These are phyloP conservation scores for Conticribra weissflogii DNA, from an alignment of 108 stramenopile species.

Conservation along the genomic window DNA sequence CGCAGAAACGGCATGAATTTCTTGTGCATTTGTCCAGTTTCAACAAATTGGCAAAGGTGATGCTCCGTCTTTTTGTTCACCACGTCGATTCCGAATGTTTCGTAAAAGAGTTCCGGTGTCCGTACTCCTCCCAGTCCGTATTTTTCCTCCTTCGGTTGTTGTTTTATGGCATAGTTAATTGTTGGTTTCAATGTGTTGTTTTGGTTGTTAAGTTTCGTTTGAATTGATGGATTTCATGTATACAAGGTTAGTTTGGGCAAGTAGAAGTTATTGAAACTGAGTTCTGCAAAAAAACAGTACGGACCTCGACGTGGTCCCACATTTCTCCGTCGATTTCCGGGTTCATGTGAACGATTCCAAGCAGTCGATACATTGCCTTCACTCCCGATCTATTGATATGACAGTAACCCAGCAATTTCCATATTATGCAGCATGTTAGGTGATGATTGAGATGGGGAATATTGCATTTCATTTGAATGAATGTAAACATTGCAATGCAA, in stretches of 20 bases:
- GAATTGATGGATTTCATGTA: no score
- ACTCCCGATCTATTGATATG: slow-evolving; percentile 48
- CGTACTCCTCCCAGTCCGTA: slow-evolving; percentile 88
- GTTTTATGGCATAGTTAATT: not conserved
- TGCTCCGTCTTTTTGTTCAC: slow-evolving; percentile 63
- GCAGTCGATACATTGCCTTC: slow-evolving; percentile 77
- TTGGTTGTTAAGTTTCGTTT: not conserved
- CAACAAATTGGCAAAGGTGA: slow-evolving; percentile 78
- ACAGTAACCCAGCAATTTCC: no score
- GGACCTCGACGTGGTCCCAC: slow-evolving; percentile 65
- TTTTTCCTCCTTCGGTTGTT: slow-evolving; percentile 53
- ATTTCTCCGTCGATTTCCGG: slow-evolving; percentile 57
- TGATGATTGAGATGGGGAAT: not conserved
- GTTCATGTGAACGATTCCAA: slow-evolving; percentile 92
- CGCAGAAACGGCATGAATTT: slow-evolving; percentile 56
- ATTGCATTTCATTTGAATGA: no score
- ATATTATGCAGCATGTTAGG: not conserved
- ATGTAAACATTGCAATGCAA: no score
- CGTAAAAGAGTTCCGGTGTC: slow-evolving; percentile 79
- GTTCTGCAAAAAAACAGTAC: not conserved
- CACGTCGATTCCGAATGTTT: slow-evolving; percentile 85
- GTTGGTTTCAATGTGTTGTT: not conserved
- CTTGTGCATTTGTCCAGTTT: slow-evolving; percentile 72
- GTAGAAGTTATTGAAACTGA: no score
- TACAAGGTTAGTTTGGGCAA: no score